These are phyloP conservation scores for Teunomyces aglyptinius DNA, from an alignment of 805 yeast species.

Conservation along the genomic window DNA sequence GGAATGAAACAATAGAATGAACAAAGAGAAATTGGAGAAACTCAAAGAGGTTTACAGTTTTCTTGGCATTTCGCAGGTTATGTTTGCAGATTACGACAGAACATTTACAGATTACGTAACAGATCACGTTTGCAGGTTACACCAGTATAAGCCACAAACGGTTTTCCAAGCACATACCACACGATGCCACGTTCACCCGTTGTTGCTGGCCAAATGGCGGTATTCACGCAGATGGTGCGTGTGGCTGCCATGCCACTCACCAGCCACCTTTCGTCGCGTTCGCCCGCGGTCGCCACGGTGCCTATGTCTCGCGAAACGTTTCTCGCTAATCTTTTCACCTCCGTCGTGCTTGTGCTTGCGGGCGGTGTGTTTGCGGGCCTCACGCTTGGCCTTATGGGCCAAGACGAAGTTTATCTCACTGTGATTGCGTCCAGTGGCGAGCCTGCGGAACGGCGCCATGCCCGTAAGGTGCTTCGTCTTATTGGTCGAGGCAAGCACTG, in stretches of 20 bases:
- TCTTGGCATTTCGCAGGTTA: too few relatives aligned
- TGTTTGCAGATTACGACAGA: too few relatives aligned
- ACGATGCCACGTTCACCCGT: conserved; percentile 24
- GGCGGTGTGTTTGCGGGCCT: conserved; percentile 94
- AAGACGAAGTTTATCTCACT: conserved; percentile 90
- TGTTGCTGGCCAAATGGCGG: conserved; percentile 25
- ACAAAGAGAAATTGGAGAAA: too few relatives aligned
- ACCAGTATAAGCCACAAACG: too few relatives aligned
- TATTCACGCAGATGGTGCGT: conserved; percentile 32
- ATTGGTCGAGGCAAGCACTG: conserved; percentile 89
- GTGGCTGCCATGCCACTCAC: conserved; percentile 32
- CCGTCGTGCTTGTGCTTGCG: conserved; percentile 60
- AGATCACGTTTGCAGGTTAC: too few relatives aligned
- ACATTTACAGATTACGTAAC: too few relatives aligned
- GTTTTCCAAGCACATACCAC: too few relatives aligned
- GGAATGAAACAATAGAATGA: too few relatives aligned
- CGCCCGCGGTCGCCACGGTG: conserved; percentile 12
- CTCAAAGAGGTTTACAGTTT: too few relatives aligned
- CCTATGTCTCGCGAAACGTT: conserved; percentile 38
- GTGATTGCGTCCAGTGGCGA: conserved; percentile 91
- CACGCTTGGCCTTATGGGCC: conserved; percentile 97
- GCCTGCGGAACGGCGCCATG: conserved; percentile 59
- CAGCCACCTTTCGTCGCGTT: conserved; percentile 5
- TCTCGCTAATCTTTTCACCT: conserved; percentile 49
- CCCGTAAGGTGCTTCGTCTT: conserved; percentile 67